phyloP scores from a whole-genome alignment of 139 green algal genomes.

The Coelastrella sp. region DNA sequence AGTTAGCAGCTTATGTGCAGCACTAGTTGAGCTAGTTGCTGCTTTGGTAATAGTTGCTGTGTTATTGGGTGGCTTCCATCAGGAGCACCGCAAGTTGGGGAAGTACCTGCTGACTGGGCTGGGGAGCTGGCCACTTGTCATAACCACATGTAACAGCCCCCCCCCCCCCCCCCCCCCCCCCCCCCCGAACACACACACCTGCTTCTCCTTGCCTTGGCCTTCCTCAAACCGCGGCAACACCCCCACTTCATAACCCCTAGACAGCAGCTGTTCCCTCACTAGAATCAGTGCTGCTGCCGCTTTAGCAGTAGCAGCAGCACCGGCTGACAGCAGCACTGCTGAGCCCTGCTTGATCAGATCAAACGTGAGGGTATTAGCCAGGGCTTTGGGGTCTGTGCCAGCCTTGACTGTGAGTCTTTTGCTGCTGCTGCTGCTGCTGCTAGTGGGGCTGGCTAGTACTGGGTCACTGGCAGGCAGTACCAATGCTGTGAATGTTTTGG shows the following conservation, averaged over 20 bases:
- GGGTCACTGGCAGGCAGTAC: conserved; percentile 7
- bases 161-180: too few species aligned
- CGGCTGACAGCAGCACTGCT: neutral
- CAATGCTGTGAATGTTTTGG: conserved; percentile 7
- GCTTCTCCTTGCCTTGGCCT: neutral
- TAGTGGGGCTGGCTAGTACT: neutral
- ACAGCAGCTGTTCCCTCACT: conserved; percentile 22
- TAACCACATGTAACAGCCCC: too few species aligned
- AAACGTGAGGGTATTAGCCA: conserved; percentile 22
- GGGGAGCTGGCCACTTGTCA: too few species aligned
- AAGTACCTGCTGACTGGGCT: too few species aligned
- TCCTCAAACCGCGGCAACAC: conserved; percentile 27
- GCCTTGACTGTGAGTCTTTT: neutral
- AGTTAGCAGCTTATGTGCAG: too few species aligned
- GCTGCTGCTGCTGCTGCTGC: neutral
- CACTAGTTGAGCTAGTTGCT: too few species aligned
- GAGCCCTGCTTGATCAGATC: conserved; percentile 21
- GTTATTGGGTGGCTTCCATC: too few species aligned
- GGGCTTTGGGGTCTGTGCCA: neutral
- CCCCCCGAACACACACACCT: neutral
- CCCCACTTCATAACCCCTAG: conserved; percentile 27
- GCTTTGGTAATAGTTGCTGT: too few species aligned
- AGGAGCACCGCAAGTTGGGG: too few species aligned
- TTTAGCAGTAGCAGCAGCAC: conserved; percentile 14
- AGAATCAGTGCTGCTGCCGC: neutral